Conservation (phyloP, 1,284 basidiomycete genomes). For the Cutaneotrichosporon cavernicola region DNA sequence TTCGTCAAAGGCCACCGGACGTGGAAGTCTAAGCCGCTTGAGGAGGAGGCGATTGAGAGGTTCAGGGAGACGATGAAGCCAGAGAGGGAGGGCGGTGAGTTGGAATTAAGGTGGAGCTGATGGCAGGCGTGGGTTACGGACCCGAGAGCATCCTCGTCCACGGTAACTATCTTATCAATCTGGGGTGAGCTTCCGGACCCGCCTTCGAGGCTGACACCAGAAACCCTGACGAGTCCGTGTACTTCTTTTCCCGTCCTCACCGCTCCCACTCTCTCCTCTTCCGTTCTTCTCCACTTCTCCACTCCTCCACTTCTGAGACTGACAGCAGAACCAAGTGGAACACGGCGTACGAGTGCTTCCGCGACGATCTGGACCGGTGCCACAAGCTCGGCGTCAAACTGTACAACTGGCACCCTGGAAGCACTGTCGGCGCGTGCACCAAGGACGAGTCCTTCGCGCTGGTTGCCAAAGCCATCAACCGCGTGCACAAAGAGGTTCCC, state of each 20-base stretch:
- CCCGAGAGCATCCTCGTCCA: conserved; percentile 68
- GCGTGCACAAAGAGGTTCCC: conserved; percentile 68
- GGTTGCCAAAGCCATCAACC: conserved; percentile 74
- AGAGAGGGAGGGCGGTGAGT: conserved; percentile 44
- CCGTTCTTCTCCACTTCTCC: no score
- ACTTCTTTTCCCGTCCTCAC: neutral
- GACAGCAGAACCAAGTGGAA: conserved; percentile 64
- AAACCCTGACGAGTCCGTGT: conserved; percentile 68
- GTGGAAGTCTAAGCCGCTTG: conserved; percentile 67
- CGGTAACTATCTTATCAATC: conserved; percentile 80
- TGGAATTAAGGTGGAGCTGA: conserved; percentile 1
- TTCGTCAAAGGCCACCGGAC: conserved; percentile 81
- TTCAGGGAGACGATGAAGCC: conserved; percentile 62
- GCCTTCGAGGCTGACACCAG: conserved; percentile 12
- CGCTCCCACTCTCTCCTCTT: neutral
- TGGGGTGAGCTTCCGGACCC: conserved; percentile 55
- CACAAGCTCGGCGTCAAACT: conserved; percentile 70
- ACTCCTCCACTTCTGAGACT: neutral
- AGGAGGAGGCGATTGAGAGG: conserved; percentile 56
- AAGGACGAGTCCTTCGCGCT: conserved; percentile 62
- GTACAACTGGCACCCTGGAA: conserved; percentile 87
- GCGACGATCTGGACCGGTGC: conserved; percentile 79
- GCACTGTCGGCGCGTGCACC: conserved; percentile 68
- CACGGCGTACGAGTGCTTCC: conserved; percentile 75
- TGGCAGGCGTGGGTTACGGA: conserved; percentile 59